Percentiles rank a stretch among this genome's conserved stretches.
Conservation (phyloP, 2,329 filamentous ascomycete species). For the Pseudocercospora pini-densiflorae region DNA sequence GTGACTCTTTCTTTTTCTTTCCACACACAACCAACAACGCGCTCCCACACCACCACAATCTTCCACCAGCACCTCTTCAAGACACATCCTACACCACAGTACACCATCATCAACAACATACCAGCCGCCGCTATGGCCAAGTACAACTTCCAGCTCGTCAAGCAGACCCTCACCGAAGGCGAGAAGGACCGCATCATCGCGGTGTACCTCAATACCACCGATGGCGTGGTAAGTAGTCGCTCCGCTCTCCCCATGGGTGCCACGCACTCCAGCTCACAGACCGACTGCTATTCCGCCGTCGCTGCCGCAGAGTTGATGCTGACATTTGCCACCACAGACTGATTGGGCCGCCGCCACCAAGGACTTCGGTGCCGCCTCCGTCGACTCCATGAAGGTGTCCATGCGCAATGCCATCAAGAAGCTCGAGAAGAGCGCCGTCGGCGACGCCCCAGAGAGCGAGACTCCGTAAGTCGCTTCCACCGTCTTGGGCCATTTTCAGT, state of each 20-base stretch:
- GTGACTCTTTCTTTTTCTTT: constrained; percentile 9
- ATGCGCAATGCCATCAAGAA: constrained; percentile 34
- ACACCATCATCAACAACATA: not conserved
- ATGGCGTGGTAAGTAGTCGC: constrained; percentile 20
- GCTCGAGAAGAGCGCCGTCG: constrained; percentile 33
- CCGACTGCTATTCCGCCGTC: not conserved
- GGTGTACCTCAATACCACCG: constrained; percentile 32
- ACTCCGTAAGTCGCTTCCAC: not conserved
- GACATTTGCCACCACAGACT: constrained; percentile 23
- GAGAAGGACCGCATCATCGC: constrained; percentile 39
- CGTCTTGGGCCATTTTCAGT: not conserved
- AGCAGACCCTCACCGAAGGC: constrained; percentile 29
- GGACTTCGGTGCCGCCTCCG: constrained; percentile 33
- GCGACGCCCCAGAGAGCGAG: constrained; percentile 16
- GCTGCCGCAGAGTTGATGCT: not conserved
- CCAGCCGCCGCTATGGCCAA: constrained; percentile 23
- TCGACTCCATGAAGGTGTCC: constrained; percentile 33
- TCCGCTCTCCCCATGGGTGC: not conserved
- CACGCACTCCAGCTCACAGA: not conserved
- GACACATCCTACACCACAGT: not conserved
- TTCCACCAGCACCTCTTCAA: constrained; percentile 7
- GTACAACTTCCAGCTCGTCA: constrained; percentile 36
- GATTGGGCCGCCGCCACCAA: constrained; percentile 37
- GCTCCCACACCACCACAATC: not conserved
- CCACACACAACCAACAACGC: constrained; percentile 6